A percentile compares a stretch with the other conserved stretches of the same genome.
Evolutionary conservation across 1,139 yeast species (phyloP).

Genomic region (Sugiyamaella grinbergsii): DNA sequence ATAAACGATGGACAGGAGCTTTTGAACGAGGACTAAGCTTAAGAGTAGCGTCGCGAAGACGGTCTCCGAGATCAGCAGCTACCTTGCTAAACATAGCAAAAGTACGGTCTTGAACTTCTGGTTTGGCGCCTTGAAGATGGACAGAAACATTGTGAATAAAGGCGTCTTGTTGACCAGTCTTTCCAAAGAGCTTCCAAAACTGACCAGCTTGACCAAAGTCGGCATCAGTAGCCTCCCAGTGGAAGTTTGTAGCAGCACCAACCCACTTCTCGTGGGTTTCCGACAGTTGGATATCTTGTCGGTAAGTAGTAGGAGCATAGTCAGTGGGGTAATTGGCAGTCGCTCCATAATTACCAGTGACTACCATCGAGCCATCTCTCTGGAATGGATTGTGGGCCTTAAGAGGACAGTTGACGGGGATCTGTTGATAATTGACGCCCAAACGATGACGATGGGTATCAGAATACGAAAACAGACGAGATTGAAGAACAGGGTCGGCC

Average conservation of each 20-base stretch:
- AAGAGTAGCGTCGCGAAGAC: slow-evolving; percentile 64
- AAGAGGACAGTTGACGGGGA: slow-evolving; percentile 66
- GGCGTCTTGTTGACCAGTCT: slow-evolving; percentile 65
- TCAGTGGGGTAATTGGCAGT: slow-evolving; percentile 64
- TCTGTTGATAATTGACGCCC: slow-evolving; percentile 70
- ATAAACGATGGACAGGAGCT: slow-evolving; percentile 19
- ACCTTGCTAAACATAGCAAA: slow-evolving; percentile 77
- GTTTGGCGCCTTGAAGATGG: slow-evolving; percentile 70
- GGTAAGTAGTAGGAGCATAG: slow-evolving; percentile 54
- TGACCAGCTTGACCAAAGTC: slow-evolving; percentile 68
- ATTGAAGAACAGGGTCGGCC: slow-evolving; percentile 85
- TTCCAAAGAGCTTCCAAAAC: slow-evolving; percentile 70
- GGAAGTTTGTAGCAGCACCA: slow-evolving; percentile 87
- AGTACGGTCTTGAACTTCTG: slow-evolving; percentile 77
- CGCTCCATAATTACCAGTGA: slow-evolving; percentile 75
- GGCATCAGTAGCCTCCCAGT: slow-evolving; percentile 75
- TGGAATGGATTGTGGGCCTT: slow-evolving; percentile 47
- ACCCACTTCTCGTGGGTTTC: slow-evolving; percentile 82
- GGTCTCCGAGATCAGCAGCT: slow-evolving; percentile 61
- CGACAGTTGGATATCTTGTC: slow-evolving; percentile 42
- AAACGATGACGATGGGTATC: slow-evolving; percentile 76
- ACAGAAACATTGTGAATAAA: slow-evolving; percentile 82
- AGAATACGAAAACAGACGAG: slow-evolving; percentile 80
- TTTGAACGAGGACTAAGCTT: slow-evolving; percentile 50
- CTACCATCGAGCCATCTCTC: slow-evolving; percentile 86